Evolutionary conservation across 2,329 filamentous ascomycete species (phyloP).

Genomic region (Xenoacremonium recifei): DNA sequence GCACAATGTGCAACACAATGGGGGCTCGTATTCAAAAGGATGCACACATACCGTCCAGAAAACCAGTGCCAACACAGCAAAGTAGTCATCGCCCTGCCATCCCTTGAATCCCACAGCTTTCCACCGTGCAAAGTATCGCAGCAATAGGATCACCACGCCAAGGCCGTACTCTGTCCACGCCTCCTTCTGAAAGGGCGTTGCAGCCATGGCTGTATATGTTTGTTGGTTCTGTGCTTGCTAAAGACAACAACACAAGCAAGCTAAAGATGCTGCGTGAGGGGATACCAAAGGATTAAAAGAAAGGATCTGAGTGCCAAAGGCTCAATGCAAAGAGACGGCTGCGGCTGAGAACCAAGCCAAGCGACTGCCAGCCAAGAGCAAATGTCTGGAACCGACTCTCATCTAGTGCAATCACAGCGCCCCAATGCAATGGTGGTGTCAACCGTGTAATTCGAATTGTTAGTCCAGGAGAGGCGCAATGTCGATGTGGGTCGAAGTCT

Average conservation of each 20-base stretch:
- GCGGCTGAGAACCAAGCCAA: too few relatives aligned
- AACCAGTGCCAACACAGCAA: constrained; percentile 33
- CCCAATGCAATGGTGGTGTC: constrained; percentile 5
- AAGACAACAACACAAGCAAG: too few relatives aligned
- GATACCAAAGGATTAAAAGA: too few relatives aligned
- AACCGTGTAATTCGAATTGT: too few relatives aligned
- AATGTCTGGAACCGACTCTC: too few relatives aligned
- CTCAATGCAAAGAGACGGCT: too few relatives aligned
- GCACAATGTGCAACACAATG: too few relatives aligned
- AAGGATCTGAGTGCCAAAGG: too few relatives aligned
- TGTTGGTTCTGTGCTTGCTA: neutral
- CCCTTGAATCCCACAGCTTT: constrained; percentile 38
- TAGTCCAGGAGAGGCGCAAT: constrained; percentile 3
- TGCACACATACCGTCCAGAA: constrained; percentile 35
- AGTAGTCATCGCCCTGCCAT: constrained; percentile 43
- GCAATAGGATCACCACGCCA: constrained; percentile 34
- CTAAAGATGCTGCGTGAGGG: too few relatives aligned
- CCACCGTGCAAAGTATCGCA: constrained; percentile 38
- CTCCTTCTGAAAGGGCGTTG: constrained; percentile 42
- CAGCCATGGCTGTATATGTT: constrained; percentile 16
- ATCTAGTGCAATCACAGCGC: constrained; percentile 4
- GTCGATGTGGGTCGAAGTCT: constrained; percentile 4
- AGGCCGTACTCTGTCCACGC: constrained; percentile 44
- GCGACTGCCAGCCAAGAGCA: too few relatives aligned
- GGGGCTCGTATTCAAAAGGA: too few relatives aligned